Evolutionary conservation across 371 early-diverging fungal species (phyloP).

Genomic region (Mucor racemosus): DNA sequence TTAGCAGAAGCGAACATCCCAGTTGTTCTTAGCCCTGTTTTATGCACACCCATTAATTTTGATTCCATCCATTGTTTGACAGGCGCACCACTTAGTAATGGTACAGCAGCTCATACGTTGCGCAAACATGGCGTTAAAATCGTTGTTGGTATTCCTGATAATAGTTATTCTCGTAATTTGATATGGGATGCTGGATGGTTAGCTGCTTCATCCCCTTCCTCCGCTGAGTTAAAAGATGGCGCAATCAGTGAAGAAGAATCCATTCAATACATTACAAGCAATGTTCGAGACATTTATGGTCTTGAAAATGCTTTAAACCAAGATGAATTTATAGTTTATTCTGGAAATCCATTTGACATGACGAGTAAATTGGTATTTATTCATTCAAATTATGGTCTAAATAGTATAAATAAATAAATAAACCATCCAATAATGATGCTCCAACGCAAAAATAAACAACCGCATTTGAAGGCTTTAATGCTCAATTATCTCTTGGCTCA

Average conservation of each 20-base stretch:
- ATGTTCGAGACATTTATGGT: conserved; percentile 68
- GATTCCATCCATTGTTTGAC: conserved; percentile 71
- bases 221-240: conserved; percentile 19
- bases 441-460: background rate
- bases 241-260: conserved; percentile 64
- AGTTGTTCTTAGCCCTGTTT: conserved; percentile 68
- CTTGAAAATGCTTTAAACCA: conserved; percentile 22
- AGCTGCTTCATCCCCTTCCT: conserved; percentile 40
- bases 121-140: conserved; percentile 68
- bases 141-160: conserved; percentile 61
- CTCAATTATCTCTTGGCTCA: background rate
- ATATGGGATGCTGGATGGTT: conserved; percentile 84
- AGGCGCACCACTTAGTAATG: conserved; percentile 59
- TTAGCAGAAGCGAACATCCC: conserved; percentile 62
- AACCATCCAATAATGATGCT: background rate
- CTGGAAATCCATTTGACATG: conserved; percentile 63
- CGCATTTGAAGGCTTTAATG: too few relatives aligned
- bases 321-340: conserved; percentile 54
- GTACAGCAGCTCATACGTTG: conserved; percentile 66
- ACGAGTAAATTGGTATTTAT: conserved; percentile 50
- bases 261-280: conserved; percentile 74
- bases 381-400: conserved; percentile 27
- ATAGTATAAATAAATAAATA: background rate
- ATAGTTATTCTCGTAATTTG: conserved; percentile 66
- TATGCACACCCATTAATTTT: conserved; percentile 72